phyloP scores from a whole-genome alignment of 208 protist species.

The Wallacemonas sp. region DNA sequence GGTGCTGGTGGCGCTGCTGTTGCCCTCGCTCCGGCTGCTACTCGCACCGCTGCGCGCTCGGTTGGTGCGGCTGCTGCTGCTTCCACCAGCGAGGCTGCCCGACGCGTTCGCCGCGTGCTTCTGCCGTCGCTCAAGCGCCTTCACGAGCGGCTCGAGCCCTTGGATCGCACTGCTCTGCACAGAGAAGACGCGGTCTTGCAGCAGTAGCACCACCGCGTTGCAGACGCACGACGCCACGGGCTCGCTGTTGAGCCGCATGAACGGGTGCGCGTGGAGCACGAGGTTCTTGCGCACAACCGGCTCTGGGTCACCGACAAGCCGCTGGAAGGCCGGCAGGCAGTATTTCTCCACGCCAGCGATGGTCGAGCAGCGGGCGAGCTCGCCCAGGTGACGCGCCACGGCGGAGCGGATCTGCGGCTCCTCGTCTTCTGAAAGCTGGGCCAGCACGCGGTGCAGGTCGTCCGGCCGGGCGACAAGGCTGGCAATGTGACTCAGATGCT shows the following conservation, averaged over 20 bases:
- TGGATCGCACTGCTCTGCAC: conserved; percentile 52
- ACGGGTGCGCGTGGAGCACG: conserved; percentile 41
- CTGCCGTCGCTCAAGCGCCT: conserved; percentile 26
- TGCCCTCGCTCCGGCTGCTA: neutral
- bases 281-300: conserved; percentile 52
- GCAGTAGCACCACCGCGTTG: conserved; percentile 29
- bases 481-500: conserved; percentile 48
- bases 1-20: conserved; percentile 14
- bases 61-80: neutral
- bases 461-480: conserved; percentile 40
- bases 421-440: conserved; percentile 54
- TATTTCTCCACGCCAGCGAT: conserved; percentile 24
- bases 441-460: conserved; percentile 46
- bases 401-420: conserved; percentile 66
- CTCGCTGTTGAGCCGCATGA: conserved; percentile 42
- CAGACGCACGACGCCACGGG: conserved; percentile 40
- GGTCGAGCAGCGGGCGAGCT: conserved; percentile 30
- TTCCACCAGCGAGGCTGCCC: neutral
- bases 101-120: no score
- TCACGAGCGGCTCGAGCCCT: conserved; percentile 35
- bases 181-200: conserved; percentile 42
- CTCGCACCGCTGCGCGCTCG: neutral
- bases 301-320: conserved; percentile 56
- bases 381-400: conserved; percentile 59
- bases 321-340: conserved; percentile 34